These are phyloP conservation scores for Boeremia lycopersici DNA, from an alignment of 2,329 filamentous ascomycete genomes.

Conservation along the genomic window DNA sequence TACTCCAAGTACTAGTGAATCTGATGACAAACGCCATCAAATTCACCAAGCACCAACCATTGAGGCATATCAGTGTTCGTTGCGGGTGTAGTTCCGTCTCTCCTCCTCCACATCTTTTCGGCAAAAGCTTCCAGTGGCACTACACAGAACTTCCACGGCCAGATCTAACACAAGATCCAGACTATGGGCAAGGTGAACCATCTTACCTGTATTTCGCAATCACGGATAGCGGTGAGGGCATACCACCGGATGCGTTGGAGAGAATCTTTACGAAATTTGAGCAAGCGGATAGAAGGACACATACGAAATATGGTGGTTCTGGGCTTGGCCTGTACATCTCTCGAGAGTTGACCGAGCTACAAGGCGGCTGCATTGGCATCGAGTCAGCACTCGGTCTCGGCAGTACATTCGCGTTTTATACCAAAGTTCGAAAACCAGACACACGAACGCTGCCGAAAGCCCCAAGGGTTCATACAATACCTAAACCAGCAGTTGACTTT, in stretches of 20 bases:
- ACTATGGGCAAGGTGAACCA: slow-evolving; percentile 3
- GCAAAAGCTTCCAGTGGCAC: slow-evolving; percentile 10
- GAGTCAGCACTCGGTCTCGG: slow-evolving; percentile 23
- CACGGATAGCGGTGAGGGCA: slow-evolving; percentile 3
- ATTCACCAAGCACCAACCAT: slow-evolving; percentile 26
- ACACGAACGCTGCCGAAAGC: neutral
- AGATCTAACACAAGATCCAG: slow-evolving; percentile 5
- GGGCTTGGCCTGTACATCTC: slow-evolving; percentile 33
- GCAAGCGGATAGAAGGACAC: slow-evolving; percentile 23
- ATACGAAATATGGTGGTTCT: slow-evolving; percentile 29
- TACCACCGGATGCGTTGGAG: neutral
- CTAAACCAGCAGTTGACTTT: no score
- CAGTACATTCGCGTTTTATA: slow-evolving; percentile 35
- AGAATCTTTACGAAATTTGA: slow-evolving; percentile 14
- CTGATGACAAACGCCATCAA: slow-evolving; percentile 41
- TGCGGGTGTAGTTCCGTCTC: slow-evolving; percentile 6
- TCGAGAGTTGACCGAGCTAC: slow-evolving; percentile 31
- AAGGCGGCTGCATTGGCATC: slow-evolving; percentile 33
- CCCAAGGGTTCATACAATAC: no score
- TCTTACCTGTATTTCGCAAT: slow-evolving; percentile 4
- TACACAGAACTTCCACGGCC: slow-evolving; percentile 1
- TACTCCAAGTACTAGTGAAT: slow-evolving; percentile 35
- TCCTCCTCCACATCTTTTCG: slow-evolving; percentile 1
- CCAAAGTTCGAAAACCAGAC: slow-evolving; percentile 16
- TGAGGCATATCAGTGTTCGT: slow-evolving; percentile 21